These are phyloP conservation scores for Ruellia speciosa DNA, from an alignment of 305 asterid genomes.

Conservation along the genomic window DNA sequence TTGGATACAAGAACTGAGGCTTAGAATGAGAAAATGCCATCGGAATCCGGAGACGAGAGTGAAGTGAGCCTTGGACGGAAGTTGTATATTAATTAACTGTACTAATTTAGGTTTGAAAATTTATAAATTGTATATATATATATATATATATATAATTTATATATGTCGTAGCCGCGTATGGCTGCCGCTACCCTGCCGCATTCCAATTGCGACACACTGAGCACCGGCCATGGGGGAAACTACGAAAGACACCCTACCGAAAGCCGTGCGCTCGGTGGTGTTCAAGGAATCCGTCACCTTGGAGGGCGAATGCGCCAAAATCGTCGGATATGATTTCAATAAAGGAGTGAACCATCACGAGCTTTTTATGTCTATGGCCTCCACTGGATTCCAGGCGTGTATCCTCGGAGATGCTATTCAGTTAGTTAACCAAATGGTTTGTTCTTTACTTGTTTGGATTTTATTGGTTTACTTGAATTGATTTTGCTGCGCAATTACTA, in stretches of 20 bases:
- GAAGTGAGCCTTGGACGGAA: too few species aligned
- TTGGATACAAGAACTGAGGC: too few species aligned
- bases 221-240: slow-evolving; percentile 39
- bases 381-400: slow-evolving; percentile 92
- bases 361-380: slow-evolving; percentile 60
- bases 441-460: slow-evolving; percentile 14
- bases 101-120: too few species aligned
- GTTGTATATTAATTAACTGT: too few species aligned
- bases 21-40: too few species aligned
- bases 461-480: not conserved
- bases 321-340: slow-evolving; percentile 81
- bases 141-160: too few species aligned
- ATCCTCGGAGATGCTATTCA: slow-evolving; percentile 88
- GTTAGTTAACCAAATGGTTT: slow-evolving; percentile 71
- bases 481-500: not conserved
- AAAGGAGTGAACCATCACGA: slow-evolving; percentile 58
- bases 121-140: too few species aligned
- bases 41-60: too few species aligned
- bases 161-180: slow-evolving; percentile 12
- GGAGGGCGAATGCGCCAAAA: slow-evolving; percentile 44
- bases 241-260: slow-evolving; percentile 31
- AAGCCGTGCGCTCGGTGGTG: slow-evolving; percentile 44
- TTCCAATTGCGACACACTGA: not conserved
- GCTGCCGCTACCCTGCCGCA: slow-evolving; percentile 10
- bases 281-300: slow-evolving; percentile 61